Percentiles rank a stretch among this genome's conserved stretches.
These are phyloP conservation scores for Pharnaceum exiguum DNA, from an alignment of 148 eudicot genomes.

Conservation along the genomic window DNA sequence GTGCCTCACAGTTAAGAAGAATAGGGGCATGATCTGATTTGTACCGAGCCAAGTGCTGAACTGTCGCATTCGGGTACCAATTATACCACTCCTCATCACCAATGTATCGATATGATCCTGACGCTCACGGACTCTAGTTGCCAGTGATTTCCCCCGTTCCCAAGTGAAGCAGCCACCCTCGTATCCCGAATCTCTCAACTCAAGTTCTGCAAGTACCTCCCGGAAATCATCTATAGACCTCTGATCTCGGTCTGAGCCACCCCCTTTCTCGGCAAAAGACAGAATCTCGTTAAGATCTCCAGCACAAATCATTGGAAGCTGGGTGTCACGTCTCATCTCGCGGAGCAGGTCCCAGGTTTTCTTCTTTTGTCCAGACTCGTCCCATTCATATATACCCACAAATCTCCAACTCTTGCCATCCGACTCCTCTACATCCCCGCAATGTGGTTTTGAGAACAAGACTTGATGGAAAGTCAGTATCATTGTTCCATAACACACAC, in stretches of 20 bases:
- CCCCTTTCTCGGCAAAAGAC: neutral
- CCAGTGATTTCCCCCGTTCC: neutral
- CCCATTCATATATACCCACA: neutral
- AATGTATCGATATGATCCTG: neutral
- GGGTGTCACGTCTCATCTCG: neutral
- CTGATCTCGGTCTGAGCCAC: neutral
- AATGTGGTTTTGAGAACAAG: no score
- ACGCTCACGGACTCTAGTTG: neutral
- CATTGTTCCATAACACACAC: no score
- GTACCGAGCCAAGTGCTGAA: neutral
- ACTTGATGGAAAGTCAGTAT: no score
- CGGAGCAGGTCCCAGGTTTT: neutral
- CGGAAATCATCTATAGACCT: neutral
- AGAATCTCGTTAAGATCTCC: constrained; percentile 1
- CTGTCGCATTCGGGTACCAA: neutral
- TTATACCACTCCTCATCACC: neutral
- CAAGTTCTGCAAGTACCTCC: neutral
- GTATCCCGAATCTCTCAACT: neutral
- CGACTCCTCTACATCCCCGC: no score
- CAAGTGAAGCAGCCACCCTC: neutral
- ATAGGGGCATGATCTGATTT: neutral
- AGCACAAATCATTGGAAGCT: neutral
- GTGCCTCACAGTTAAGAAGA: neutral
- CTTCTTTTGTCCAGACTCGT: neutral
- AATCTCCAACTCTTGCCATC: no score